A percentile compares a stretch with the other conserved stretches of the same genome.
Conservation (phyloP, 2,329 filamentous ascomycete species). For the Hawksworthiomyces lignivorus region DNA sequence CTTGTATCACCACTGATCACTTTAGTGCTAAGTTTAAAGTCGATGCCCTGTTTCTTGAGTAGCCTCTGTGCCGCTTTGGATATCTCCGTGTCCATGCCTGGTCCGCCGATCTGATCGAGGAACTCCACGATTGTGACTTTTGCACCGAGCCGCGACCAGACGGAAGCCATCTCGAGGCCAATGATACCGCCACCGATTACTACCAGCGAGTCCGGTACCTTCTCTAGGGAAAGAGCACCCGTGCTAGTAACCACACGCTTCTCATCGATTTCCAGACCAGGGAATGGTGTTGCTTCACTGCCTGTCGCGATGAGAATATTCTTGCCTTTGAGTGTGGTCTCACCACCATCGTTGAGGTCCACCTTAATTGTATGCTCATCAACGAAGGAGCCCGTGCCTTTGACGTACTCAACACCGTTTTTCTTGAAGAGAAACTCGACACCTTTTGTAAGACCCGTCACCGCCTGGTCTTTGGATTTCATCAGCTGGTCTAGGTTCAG, state of each 20-base stretch:
- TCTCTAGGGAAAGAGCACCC: conserved; percentile 78
- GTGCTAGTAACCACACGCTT: conserved; percentile 96
- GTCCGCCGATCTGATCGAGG: conserved; percentile 90
- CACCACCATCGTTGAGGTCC: conserved; percentile 81
- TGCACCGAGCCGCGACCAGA: conserved; percentile 88
- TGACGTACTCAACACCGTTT: conserved; percentile 97
- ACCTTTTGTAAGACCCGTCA: conserved; percentile 84
- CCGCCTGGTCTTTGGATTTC: conserved; percentile 96
- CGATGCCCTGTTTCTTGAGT: conserved; percentile 90
- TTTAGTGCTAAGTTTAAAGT: conserved; percentile 98
- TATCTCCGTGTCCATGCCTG: conserved; percentile 93
- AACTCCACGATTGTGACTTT: conserved; percentile 98
- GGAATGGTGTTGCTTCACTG: conserved; percentile 92
- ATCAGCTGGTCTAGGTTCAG: conserved; percentile 93
- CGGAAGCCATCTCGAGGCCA: conserved; percentile 95
- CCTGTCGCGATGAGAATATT: conserved; percentile 98
- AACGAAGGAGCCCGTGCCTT: conserved; percentile 80
- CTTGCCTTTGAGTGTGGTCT: conserved; percentile 80
- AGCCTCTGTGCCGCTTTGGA: conserved; percentile 89
- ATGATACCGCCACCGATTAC: conserved; percentile 99
- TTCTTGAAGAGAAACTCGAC: conserved; percentile 99
- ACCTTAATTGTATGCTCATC: conserved; percentile 90
- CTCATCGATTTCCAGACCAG: conserved; percentile 91
- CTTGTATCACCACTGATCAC: conserved; percentile 76
- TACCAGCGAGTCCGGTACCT: conserved; percentile 92